phyloP scores from a whole-genome alignment of 2,329 filamentous ascomycete species.

The Claviceps sp. region DNA sequence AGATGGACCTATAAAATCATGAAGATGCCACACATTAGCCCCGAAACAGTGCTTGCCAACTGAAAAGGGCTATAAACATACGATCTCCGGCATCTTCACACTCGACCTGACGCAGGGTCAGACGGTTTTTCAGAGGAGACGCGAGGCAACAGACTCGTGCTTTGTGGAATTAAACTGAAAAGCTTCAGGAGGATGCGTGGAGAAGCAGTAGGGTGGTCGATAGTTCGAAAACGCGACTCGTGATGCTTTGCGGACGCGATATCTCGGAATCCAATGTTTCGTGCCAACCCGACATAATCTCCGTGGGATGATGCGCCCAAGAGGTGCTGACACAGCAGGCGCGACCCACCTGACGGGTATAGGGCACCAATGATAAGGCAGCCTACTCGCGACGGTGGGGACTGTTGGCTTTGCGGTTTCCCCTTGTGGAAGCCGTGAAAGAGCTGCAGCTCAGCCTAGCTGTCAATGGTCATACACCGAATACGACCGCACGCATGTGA shows the following conservation, averaged over 20 bases:
- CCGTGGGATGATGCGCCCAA: slow-evolving; percentile 1
- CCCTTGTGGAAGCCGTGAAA: too few species aligned
- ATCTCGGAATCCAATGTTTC: neutral
- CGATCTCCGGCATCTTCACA: slow-evolving; percentile 7
- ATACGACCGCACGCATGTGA: too few species aligned
- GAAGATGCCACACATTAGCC: slow-evolving; percentile 34
- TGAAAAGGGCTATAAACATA: slow-evolving; percentile 1
- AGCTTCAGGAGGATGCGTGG: neutral
- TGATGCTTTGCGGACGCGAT: neutral
- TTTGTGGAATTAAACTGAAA: neutral
- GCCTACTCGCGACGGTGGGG: neutral
- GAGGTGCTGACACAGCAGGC: neutral
- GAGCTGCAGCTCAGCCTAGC: too few species aligned
- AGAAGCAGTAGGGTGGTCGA: neutral
- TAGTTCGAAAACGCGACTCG: neutral
- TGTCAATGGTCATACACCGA: too few species aligned
- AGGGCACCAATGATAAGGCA: neutral
- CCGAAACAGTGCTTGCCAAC: neutral
- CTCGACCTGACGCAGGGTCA: neutral
- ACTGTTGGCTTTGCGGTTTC: neutral
- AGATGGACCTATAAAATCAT: slow-evolving; percentile 71
- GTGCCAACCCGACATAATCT: slow-evolving; percentile 1
- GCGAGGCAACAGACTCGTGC: neutral
- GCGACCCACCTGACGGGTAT: neutral
- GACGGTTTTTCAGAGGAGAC: neutral